Evolutionary conservation across 805 yeast species (phyloP).

Genomic region (Myxozyma vanderwaltii): DNA sequence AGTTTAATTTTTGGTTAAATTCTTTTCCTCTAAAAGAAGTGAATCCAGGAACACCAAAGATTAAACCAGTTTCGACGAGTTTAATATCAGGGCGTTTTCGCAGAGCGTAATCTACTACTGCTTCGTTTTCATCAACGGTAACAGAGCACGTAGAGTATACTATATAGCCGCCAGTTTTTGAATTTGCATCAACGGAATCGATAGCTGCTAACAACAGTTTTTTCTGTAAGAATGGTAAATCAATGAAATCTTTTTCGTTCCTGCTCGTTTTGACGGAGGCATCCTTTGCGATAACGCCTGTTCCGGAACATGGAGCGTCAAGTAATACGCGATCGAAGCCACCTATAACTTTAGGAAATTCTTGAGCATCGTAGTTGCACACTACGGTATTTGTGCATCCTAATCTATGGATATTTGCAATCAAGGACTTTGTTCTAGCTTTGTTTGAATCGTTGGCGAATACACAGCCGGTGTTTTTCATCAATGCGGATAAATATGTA

Average conservation of each 20-base stretch:
- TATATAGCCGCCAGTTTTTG: slow-evolving; percentile 87
- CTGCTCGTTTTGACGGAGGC: slow-evolving; percentile 90
- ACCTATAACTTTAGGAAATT: slow-evolving; percentile 96
- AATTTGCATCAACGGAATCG: slow-evolving; percentile 93
- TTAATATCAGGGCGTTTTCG: slow-evolving; percentile 95
- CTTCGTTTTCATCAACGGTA: slow-evolving; percentile 97
- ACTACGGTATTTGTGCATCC: slow-evolving; percentile 97
- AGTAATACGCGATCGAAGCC: slow-evolving; percentile 93
- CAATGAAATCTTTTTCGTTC: slow-evolving; percentile 94
- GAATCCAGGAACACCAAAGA: slow-evolving; percentile 95
- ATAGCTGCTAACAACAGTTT: slow-evolving; percentile 92
- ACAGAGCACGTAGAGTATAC: slow-evolving; percentile 98
- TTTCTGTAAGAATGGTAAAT: slow-evolving; percentile 94
- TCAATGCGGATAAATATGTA: slow-evolving; percentile 88
- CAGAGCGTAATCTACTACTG: slow-evolving; percentile 96
- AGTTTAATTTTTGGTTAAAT: slow-evolving; percentile 70
- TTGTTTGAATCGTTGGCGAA: slow-evolving; percentile 98
- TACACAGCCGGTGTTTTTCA: slow-evolving; percentile 97
- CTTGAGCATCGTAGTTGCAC: slow-evolving; percentile 97
- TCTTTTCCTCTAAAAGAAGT: slow-evolving; percentile 90
- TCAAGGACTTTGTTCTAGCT: slow-evolving; percentile 91
- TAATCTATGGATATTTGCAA: slow-evolving; percentile 95
- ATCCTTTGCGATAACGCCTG: slow-evolving; percentile 98
- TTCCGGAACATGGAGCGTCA: slow-evolving; percentile 99
- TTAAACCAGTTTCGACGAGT: slow-evolving; percentile 87